phyloP scores from a whole-genome alignment of 139 green algal species.

The Chlorokybus atmophyticus region DNA sequence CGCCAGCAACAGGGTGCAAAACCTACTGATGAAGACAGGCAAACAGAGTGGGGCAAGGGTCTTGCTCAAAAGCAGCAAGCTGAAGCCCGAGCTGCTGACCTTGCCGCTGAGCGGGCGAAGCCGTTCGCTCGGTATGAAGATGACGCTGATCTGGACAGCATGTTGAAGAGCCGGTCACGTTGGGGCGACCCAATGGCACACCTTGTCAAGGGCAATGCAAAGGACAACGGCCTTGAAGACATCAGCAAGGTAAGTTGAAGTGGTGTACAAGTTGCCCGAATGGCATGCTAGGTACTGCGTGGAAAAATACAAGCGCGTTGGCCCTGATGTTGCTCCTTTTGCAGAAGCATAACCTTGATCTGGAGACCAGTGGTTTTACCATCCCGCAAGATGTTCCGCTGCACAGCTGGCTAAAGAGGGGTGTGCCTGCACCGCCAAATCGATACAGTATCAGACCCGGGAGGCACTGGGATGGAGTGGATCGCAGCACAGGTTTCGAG shows the following conservation, averaged over 20 bases:
- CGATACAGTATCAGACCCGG: slow-evolving; percentile 82
- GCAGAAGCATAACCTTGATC: no score
- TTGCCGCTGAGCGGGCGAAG: neutral
- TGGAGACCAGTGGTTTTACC: no score
- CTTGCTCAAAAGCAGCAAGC: slow-evolving; percentile 11
- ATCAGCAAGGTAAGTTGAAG: slow-evolving; percentile 26
- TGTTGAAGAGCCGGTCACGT: slow-evolving; percentile 35
- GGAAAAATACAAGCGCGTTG: no score
- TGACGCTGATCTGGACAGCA: slow-evolving; percentile 47
- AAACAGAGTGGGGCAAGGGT: slow-evolving; percentile 23
- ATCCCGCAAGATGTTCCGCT: slow-evolving; percentile 80
- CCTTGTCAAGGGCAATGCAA: no score
- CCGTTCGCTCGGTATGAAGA: slow-evolving; percentile 9
- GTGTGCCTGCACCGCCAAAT: slow-evolving; percentile 60
- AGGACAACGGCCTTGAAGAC: neutral
- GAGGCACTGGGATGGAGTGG: slow-evolving; percentile 93
- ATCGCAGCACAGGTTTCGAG: slow-evolving; percentile 61
- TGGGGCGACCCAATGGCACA: slow-evolving; percentile 85
- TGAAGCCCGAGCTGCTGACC: slow-evolving; percentile 1
- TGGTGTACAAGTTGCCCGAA: no score
- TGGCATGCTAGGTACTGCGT: no score
- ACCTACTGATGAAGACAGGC: neutral
- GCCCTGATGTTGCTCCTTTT: no score
- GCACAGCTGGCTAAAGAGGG: slow-evolving; percentile 80
- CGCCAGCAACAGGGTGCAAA: neutral